Conservation (phyloP, 129 eudicot genomes). For the Lactuca sativa region DNA sequence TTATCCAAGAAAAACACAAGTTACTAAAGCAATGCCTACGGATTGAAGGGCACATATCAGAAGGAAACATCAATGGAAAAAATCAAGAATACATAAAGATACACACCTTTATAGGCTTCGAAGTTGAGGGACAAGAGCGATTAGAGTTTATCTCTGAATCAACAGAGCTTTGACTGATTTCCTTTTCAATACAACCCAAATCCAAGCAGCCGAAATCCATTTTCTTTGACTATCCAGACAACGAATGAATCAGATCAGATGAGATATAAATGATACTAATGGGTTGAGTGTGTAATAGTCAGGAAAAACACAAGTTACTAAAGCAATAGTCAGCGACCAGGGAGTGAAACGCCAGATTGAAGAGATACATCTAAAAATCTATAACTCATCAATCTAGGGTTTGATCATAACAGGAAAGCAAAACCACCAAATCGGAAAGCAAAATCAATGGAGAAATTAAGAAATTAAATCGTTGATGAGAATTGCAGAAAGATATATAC, state of each 20-base stretch:
- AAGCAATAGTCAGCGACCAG: constrained; percentile 1
- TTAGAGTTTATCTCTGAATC: constrained; percentile 40
- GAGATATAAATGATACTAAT: neutral
- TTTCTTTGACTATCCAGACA: neutral
- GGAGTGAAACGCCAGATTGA: constrained; percentile 1
- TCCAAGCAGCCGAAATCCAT: constrained; percentile 92
- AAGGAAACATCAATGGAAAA: constrained; percentile 1
- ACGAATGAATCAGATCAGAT: constrained; percentile 2
- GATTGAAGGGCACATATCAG: neutral
- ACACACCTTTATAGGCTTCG: constrained; percentile 56
- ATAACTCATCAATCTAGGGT: constrained; percentile 17
- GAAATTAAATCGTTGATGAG: neutral
- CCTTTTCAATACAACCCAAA: constrained; percentile 74
- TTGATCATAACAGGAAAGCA: neutral
- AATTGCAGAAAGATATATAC: constrained; percentile 29
- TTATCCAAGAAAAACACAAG: neutral
- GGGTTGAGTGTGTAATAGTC: neutral
- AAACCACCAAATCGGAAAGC: neutral
- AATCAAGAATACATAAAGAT: neutral
- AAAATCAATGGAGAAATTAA: constrained; percentile 6
- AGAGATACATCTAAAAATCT: neutral
- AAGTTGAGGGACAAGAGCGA: constrained; percentile 40
- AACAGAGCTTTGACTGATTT: constrained; percentile 29
- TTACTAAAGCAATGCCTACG: neutral
- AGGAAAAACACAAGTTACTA: neutral